These are phyloP conservation scores for Melastoma malabathricum DNA, from an alignment of 345 rosid species.

Conservation along the genomic window DNA sequence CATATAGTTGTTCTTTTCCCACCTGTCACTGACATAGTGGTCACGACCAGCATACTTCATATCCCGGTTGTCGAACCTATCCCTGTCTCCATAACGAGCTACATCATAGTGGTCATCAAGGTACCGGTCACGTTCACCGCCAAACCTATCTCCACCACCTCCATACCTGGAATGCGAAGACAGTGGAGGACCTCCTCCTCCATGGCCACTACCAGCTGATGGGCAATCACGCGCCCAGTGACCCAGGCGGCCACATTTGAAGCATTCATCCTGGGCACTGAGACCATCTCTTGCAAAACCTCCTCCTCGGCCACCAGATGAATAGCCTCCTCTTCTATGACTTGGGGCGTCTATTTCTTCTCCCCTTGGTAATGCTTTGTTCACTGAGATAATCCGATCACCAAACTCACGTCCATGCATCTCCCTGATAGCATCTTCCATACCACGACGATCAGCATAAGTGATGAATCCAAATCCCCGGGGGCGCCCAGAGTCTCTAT, in stretches of 20 bases:
- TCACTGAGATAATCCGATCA: constrained; percentile 83
- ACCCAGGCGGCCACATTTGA: constrained; percentile 84
- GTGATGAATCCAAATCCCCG: constrained; percentile 98
- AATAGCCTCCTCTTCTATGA: constrained; percentile 72
- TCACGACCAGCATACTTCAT: constrained; percentile 55
- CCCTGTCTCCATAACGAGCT: constrained; percentile 73
- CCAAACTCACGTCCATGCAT: constrained; percentile 94
- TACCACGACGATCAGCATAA: constrained; percentile 76
- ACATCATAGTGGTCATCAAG: constrained; percentile 87
- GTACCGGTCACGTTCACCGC: constrained; percentile 70
- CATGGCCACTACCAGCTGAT: constrained; percentile 71
- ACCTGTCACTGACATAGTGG: constrained; percentile 74
- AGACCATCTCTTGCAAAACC: constrained; percentile 58
- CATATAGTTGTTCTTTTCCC: background rate
- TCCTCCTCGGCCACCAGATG: constrained; percentile 48
- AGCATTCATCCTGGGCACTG: constrained; percentile 79
- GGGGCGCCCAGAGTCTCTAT: constrained; percentile 88
- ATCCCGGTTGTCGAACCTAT: constrained; percentile 68
- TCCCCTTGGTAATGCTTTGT: constrained; percentile 90
- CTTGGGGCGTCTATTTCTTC: constrained; percentile 64
- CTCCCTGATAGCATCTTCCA: constrained; percentile 93
- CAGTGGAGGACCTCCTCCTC: constrained; percentile 45
- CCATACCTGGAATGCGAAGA: constrained; percentile 69
- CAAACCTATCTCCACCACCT: constrained; percentile 62
- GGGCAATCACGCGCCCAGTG: constrained; percentile 99